Percentiles rank a stretch among this genome's conserved stretches.
Conservation (phyloP, 2,329 filamentous ascomycete genomes). For the Scolecobasidium constrictum region DNA sequence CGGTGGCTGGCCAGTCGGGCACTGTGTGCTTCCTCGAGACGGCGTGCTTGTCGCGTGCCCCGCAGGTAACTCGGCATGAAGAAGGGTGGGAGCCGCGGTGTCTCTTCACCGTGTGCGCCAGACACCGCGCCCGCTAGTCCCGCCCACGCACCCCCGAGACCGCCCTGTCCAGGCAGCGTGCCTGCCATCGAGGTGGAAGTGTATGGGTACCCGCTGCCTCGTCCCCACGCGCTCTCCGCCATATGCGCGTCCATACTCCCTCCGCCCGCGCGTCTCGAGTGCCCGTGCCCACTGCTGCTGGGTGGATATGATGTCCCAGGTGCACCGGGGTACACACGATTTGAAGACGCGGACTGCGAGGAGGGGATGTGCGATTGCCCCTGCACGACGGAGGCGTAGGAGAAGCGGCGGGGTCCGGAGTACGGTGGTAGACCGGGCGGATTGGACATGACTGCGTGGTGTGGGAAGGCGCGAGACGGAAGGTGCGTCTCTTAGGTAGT, state of each 20-base stretch:
- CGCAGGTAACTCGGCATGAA: constrained; percentile 78
- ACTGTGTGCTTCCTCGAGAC: constrained; percentile 59
- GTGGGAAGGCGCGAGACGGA: no score
- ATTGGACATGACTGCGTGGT: neutral
- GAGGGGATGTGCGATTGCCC: constrained; percentile 25
- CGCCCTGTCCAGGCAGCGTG: no score
- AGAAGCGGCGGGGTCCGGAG: constrained; percentile 45
- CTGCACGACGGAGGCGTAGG: constrained; percentile 51
- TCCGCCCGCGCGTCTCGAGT: constrained; percentile 12
- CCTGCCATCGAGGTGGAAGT: no score
- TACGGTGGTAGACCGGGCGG: neutral
- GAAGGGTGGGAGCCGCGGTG: constrained; percentile 13
- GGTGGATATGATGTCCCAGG: neutral
- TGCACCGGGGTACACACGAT: neutral
- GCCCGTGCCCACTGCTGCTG: no score
- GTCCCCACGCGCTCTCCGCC: no score
- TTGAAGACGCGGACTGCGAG: neutral
- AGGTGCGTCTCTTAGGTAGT: no score
- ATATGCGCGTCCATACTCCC: no score
- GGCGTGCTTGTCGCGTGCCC: constrained; percentile 66
- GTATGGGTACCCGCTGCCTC: no score
- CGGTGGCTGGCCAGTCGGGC: constrained; percentile 42
- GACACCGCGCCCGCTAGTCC: constrained; percentile 37
- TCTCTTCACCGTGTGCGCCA: constrained; percentile 46
- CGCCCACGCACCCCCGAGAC: no score